Percentiles rank a stretch among this genome's conserved stretches.
phyloP scores from a whole-genome alignment of 192 early-diverging fungal species.

The Cladochytrium replicatum region DNA sequence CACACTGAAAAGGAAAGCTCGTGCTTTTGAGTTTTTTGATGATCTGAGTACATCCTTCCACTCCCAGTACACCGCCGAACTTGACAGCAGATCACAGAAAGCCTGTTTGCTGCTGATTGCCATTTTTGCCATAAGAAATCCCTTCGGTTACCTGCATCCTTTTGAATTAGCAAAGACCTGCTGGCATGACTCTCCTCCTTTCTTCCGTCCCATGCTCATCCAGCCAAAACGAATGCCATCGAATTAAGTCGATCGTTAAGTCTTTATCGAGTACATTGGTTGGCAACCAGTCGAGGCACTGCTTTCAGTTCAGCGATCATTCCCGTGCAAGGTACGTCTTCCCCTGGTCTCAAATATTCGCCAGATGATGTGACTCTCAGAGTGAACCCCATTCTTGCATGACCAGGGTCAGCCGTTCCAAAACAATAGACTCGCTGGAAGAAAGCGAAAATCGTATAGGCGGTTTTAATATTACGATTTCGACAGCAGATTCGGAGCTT shows the following conservation, averaged over 20 bases:
- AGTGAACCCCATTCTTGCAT: conserved; percentile 38
- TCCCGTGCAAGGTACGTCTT: neutral
- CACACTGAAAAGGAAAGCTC: conserved; percentile 55
- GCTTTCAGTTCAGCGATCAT: conserved; percentile 8
- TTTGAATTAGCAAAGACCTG: conserved; percentile 61
- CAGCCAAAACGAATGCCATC: conserved; percentile 34
- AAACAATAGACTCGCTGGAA: conserved; percentile 20
- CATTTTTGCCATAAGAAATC: neutral
- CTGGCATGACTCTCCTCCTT: conserved; percentile 32
- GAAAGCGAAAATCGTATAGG: conserved; percentile 28
- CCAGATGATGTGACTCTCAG: conserved; percentile 5
- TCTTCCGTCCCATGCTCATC: conserved; percentile 20
- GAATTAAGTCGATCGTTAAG: conserved; percentile 36
- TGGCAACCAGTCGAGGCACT: conserved; percentile 48
- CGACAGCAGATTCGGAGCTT: conserved; percentile 8
- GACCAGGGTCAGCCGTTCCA: conserved; percentile 17
- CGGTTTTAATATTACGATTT: conserved; percentile 33
- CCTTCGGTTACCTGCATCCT: conserved; percentile 52
- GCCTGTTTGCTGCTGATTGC: neutral
- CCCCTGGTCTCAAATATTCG: neutral
- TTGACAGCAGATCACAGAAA: conserved; percentile 52
- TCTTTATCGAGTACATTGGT: conserved; percentile 46
- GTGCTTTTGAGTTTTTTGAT: conserved; percentile 41
- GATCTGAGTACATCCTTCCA: conserved; percentile 38
- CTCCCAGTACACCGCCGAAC: conserved; percentile 56